Conservation (phyloP, 192 early-diverging fungal genomes). For the Entomortierella chlamydospora region DNA sequence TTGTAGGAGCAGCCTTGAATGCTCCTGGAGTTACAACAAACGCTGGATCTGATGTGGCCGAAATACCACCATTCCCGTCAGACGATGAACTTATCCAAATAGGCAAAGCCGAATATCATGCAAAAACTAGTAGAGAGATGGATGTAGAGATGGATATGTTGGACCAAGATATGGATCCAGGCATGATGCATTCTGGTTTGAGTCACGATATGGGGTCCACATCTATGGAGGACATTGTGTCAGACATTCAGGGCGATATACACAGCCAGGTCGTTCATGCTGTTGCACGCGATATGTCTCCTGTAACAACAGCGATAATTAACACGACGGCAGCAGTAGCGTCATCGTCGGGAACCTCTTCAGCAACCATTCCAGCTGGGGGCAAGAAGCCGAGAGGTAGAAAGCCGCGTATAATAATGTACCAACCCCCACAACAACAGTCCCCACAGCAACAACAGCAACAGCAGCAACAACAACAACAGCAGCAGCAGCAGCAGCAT, state of each 20-base stretch:
- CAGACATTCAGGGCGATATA: conserved; percentile 16
- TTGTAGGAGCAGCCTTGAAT: conserved; percentile 23
- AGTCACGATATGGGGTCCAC: neutral
- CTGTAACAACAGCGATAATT: neutral
- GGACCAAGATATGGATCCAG: neutral
- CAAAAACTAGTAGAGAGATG: neutral
- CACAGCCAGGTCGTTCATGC: conserved; percentile 25
- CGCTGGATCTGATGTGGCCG: neutral
- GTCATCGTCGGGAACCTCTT: neutral
- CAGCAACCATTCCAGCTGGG: neutral
- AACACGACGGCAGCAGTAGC: conserved; percentile 1
- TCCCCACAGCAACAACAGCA: neutral
- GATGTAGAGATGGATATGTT: conserved; percentile 2
- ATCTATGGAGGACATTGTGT: conserved; percentile 18
- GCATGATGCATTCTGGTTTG: neutral
- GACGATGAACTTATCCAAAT: conserved; percentile 18
- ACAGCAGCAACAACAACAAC: neutral
- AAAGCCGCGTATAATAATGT: neutral
- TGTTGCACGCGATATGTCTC: neutral
- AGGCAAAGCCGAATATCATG: neutral
- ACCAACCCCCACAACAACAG: neutral
- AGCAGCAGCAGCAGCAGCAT: neutral
- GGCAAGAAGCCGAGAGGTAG: neutral
- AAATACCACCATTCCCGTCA: conserved; percentile 12
- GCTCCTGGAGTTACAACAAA: conserved; percentile 7